Base-by-base conservation (phyloP, 345 rosid genomes). In the Sonneratia alba region DNA sequence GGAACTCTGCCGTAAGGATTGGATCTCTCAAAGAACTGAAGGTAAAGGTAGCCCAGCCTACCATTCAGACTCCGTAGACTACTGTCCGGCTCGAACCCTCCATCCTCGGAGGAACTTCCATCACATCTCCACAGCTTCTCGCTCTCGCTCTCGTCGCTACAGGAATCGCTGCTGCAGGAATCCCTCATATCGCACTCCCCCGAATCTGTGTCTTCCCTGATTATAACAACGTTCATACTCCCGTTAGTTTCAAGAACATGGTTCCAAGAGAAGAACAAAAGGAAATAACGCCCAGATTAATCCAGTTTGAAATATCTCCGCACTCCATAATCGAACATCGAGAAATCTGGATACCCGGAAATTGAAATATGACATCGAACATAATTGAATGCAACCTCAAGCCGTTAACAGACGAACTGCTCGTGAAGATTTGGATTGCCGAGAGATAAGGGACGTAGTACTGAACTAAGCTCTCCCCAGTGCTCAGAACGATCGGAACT, bases 161-260 rank as follows among this genome's bases (percentile, higher is more conserved):
- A 88, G 0, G 96, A 91, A 76, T 96, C 99, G 73, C 98, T 91
- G 74, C 98, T 91, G 77, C 79, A 88, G 0, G 89, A 87, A 78
- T 95, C 97, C 82, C 96, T 92, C 61, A 83, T 85, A 80, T 94
- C 97, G 3, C 86, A 86, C 64, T 92, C 93, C n/a, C 90, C 97
- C 12, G 90, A 81, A 67, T 88, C 96, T 1, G 83, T 77, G 73
- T 96, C 98, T 74, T 91, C 98, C 88, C 99, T 96, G 53, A 43
- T 57, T 71, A 63, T 3, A 66, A 67, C 49, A 37, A 9, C 24
- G 18, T 65, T 2, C 43, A 4, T 1, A 40, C 43, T 40, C 43
- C 43, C 43, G 9, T 40, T 40, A 40, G 43, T 40, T 40, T 40
- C 43, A 40, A 8, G 7, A 40, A 40, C 43, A 40, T 4, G 43